Conservation (phyloP, 495 filamentous ascomycete species). For the Penicillium salamii region DNA sequence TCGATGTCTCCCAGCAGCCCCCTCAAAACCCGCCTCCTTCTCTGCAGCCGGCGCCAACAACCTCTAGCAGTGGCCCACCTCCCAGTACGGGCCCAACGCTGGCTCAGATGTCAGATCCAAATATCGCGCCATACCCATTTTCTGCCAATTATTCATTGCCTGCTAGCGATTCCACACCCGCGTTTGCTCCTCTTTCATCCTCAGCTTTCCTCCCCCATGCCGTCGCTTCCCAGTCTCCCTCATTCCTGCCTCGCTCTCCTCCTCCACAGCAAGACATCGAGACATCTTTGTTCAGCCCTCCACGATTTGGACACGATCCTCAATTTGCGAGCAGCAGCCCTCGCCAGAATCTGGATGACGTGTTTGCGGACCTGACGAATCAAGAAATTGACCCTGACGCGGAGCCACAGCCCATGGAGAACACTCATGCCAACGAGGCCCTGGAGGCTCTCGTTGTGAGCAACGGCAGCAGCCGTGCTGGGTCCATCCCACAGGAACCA, state of each 20-base stretch:
- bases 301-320: slow-evolving; percentile 34
- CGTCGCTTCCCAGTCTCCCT: slow-evolving; percentile 32
- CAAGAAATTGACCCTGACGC: slow-evolving; percentile 38
- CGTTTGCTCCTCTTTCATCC: slow-evolving; percentile 37
- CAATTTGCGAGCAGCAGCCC: slow-evolving; percentile 40
- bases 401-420: slow-evolving; percentile 40
- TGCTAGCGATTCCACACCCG: slow-evolving; percentile 36
- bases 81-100: slow-evolving; percentile 33
- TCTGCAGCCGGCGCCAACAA: slow-evolving; percentile 29
- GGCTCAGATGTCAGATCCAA: slow-evolving; percentile 33
- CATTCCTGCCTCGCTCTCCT: slow-evolving; percentile 42
- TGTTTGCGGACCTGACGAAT: slow-evolving; percentile 49
- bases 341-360: slow-evolving; percentile 42
- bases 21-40: slow-evolving; percentile 19
- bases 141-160: slow-evolving; percentile 42
- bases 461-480: slow-evolving; percentile 31
- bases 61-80: slow-evolving; percentile 22
- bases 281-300: slow-evolving; percentile 41
- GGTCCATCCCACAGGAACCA: slow-evolving; percentile 17
- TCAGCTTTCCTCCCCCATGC: slow-evolving; percentile 43
- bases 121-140: slow-evolving; percentile 35
- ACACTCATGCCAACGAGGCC: slow-evolving; percentile 45
- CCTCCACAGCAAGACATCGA: slow-evolving; percentile 36
- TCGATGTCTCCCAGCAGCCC: slow-evolving; percentile 22
- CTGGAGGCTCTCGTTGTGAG: slow-evolving; percentile 44